Conservation (phyloP, 2,329 filamentous ascomycete species). For the Cladosporium sp. region DNA sequence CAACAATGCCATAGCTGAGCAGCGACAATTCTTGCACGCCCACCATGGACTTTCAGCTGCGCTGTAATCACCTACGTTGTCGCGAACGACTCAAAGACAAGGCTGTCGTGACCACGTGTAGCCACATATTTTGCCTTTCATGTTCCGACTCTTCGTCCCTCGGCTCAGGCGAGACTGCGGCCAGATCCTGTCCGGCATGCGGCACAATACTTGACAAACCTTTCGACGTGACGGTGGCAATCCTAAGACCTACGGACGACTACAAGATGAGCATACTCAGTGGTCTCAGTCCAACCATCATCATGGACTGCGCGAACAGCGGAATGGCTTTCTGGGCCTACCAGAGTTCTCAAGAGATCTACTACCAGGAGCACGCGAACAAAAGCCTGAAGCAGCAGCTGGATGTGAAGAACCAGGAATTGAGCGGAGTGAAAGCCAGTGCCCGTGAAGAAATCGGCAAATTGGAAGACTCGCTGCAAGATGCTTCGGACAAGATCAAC, state of each 20-base stretch:
- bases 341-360: constrained; percentile 81
- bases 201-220: constrained; percentile 61
- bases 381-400: constrained; percentile 53
- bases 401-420: constrained; percentile 63
- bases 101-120: constrained; percentile 86
- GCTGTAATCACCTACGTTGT: constrained; percentile 79
- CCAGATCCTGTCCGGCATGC: constrained; percentile 72
- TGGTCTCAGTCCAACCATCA: constrained; percentile 72
- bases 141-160: constrained; percentile 67
- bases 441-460: background rate
- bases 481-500: constrained; percentile 1
- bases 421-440: constrained; percentile 37
- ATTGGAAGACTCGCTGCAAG: constrained; percentile 1
- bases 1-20: background rate
- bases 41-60: constrained; percentile 67
- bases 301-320: constrained; percentile 81
- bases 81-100: constrained; percentile 62
- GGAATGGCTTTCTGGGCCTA: constrained; percentile 83
- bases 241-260: constrained; percentile 76
- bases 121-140: constrained; percentile 78
- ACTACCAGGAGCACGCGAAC: constrained; percentile 50
- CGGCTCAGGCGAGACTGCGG: constrained; percentile 47
- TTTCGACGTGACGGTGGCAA: constrained; percentile 69
- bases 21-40: background rate
- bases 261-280: constrained; percentile 85